A percentile compares a stretch with the other conserved stretches of the same genome.
Evolutionary conservation across 2,329 filamentous ascomycete genomes (phyloP).

Genomic region (Tolypocladium ophioglossoides): DNA sequence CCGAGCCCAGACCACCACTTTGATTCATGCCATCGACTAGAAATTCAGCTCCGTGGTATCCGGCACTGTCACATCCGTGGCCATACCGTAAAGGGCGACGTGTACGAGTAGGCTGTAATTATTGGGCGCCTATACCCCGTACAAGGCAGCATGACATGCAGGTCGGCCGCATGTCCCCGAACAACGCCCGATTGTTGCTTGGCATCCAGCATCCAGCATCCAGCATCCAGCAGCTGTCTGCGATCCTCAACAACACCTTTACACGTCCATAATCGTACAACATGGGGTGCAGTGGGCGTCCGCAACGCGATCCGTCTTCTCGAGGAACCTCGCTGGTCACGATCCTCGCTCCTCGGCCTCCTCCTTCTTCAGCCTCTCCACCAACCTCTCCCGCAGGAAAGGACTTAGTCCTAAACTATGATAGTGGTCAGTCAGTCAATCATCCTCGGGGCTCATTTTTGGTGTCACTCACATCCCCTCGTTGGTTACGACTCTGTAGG

Average conservation of each 20-base stretch:
- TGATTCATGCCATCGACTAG: not conserved
- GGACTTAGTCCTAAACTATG: constrained; percentile 21
- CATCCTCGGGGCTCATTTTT: not conserved
- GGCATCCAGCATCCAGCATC: not conserved
- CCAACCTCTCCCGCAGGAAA: constrained; percentile 42
- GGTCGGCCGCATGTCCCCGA: not conserved
- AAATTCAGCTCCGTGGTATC: not conserved
- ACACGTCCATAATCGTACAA: not conserved
- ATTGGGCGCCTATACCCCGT: not conserved
- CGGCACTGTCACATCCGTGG: not conserved
- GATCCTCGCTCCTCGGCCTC: constrained; percentile 27
- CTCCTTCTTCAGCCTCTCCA: constrained; percentile 41
- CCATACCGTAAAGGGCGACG: not conserved
- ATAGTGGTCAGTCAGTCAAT: constrained; percentile 8
- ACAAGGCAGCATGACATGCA: not conserved
- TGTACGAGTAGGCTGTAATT: not conserved
- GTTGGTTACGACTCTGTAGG: constrained; percentile 53
- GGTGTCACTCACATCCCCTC: constrained; percentile 51
- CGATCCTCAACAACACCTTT: not conserved
- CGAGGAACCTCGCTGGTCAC: constrained; percentile 15
- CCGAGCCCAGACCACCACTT: not conserved
- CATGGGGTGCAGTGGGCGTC: not conserved
- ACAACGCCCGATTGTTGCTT: not conserved
- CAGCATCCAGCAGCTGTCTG: not conserved
- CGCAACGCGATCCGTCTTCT: not conserved